A percentile compares a stretch with the other conserved stretches of the same genome.
Conservation (phyloP, 1,284 basidiomycete genomes). For the Vanrija pseudolonga region DNA sequence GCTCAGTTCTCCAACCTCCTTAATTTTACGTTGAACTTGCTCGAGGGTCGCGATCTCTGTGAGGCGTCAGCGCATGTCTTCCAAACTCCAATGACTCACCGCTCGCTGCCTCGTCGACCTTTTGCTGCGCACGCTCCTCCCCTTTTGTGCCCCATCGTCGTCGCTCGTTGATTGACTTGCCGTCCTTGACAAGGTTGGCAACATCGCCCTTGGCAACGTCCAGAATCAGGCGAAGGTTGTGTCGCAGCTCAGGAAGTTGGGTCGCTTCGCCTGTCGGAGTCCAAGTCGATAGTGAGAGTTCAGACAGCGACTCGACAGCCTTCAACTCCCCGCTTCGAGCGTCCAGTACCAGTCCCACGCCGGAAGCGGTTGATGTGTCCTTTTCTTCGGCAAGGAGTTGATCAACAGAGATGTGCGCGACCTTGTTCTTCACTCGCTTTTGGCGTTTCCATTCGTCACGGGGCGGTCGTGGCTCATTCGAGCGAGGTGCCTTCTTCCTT, state of each 20-base stretch:
- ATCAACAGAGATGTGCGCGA: constrained; percentile 93
- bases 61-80: background rate
- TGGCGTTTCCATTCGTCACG: constrained; percentile 55
- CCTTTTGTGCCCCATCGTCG: constrained; percentile 62
- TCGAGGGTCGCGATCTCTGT: constrained; percentile 72
- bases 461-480: background rate
- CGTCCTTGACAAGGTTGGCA: constrained; percentile 83
- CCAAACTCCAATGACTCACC: constrained; percentile 17
- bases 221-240: constrained; percentile 84
- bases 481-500: constrained; percentile 5
- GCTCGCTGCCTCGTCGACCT: constrained; percentile 57
- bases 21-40: constrained; percentile 66
- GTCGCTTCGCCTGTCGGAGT: constrained; percentile 76
- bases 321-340: constrained; percentile 83
- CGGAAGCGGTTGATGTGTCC: constrained; percentile 54
- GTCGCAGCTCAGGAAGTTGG: constrained; percentile 88
- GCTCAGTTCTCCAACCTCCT: constrained; percentile 63
- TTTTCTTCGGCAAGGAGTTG: constrained; percentile 78
- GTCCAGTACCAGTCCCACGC: constrained; percentile 83
- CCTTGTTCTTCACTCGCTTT: constrained; percentile 72
- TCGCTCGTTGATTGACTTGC: constrained; percentile 71
- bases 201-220: constrained; percentile 78
- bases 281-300: constrained; percentile 74
- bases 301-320: constrained; percentile 75
- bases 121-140: constrained; percentile 65